Evolutionary conservation across 2,329 filamentous ascomycete species (phyloP).

Genomic region (Sarocladium oryzae): DNA sequence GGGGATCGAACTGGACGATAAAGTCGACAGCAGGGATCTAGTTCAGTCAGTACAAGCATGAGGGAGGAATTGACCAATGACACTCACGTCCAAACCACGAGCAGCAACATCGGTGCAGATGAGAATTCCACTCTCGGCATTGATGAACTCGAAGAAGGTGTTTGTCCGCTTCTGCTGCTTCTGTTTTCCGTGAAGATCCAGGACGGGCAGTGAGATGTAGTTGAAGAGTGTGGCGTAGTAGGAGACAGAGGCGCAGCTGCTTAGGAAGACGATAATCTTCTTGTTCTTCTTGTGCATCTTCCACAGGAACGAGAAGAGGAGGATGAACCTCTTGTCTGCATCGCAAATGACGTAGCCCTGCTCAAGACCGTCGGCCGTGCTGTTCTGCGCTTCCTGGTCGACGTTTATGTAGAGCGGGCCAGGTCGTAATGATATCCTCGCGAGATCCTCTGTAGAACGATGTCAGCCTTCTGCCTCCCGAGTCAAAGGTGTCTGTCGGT

Average conservation of each 20-base stretch:
- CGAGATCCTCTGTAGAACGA: slow-evolving; percentile 66
- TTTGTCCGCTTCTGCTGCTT: slow-evolving; percentile 99
- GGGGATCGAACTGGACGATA: slow-evolving; percentile 93
- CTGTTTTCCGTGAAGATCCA: slow-evolving; percentile 87
- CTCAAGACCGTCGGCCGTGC: slow-evolving; percentile 87
- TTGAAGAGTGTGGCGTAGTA: slow-evolving; percentile 95
- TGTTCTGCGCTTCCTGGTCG: slow-evolving; percentile 80
- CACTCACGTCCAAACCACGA: slow-evolving; percentile 74
- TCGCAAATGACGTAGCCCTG: slow-evolving; percentile 95
- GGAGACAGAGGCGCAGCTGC: slow-evolving; percentile 86
- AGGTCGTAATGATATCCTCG: slow-evolving; percentile 82
- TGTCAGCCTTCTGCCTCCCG: neutral
- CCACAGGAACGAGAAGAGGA: slow-evolving; percentile 92
- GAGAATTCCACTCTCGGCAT: slow-evolving; percentile 71
- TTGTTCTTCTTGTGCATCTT: slow-evolving; percentile 72
- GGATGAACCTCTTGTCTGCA: slow-evolving; percentile 84
- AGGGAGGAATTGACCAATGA: too few relatives aligned
- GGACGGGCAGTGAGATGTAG: slow-evolving; percentile 89
- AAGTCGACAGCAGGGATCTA: slow-evolving; percentile 90
- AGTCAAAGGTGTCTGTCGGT: neutral
- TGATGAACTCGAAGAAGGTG: slow-evolving; percentile 91
- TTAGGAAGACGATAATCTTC: slow-evolving; percentile 97
- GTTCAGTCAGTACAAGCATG: slow-evolving; percentile 12
- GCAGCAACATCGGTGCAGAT: slow-evolving; percentile 97
- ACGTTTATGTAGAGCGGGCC: slow-evolving; percentile 97